phyloP scores from a whole-genome alignment of 2,329 filamentous ascomycete species.

The Pseudonectria buxi region DNA sequence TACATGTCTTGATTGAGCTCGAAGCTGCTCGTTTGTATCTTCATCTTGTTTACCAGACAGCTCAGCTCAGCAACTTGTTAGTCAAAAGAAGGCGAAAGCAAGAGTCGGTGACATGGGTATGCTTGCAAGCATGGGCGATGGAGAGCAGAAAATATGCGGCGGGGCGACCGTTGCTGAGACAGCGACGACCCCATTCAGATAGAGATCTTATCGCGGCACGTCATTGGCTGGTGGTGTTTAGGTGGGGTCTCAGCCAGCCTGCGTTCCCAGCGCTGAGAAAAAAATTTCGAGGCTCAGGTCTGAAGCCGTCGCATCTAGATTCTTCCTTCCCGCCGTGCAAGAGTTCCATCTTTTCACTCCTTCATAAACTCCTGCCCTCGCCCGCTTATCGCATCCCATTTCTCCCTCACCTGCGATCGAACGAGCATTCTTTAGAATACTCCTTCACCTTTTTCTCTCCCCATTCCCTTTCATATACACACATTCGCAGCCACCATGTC shows the following conservation, averaged over 20 bases:
- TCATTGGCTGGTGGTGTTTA: conserved; percentile 19
- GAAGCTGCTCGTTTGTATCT: no score
- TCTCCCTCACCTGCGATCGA: background rate
- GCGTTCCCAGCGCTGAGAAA: conserved; percentile 17
- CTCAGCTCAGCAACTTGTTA: no score
- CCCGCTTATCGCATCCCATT: conserved; percentile 5
- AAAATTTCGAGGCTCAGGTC: conserved; percentile 30
- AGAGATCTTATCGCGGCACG: conserved; percentile 22
- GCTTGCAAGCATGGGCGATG: no score
- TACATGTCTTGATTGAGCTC: no score
- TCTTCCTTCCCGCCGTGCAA: conserved; percentile 17
- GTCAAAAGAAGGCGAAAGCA: no score
- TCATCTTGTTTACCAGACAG: no score
- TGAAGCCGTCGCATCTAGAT: conserved; percentile 14
- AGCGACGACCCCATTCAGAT: conserved; percentile 22
- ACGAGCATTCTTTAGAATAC: conserved; percentile 1
- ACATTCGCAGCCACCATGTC: conserved; percentile 40
- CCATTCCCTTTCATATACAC: conserved; percentile 3
- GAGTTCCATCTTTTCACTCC: conserved; percentile 10
- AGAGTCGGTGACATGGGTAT: no score
- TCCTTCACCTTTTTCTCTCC: conserved; percentile 1
- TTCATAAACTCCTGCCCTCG: conserved; percentile 11
- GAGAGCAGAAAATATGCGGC: conserved; percentile 4
- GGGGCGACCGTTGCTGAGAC: conserved; percentile 28
- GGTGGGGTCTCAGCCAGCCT: conserved; percentile 11